Evolutionary conservation across 306 rosid species (phyloP), one percentile per base, ranked within the genome.

Genomic region (Heteromeles arbutifolia): DNA sequence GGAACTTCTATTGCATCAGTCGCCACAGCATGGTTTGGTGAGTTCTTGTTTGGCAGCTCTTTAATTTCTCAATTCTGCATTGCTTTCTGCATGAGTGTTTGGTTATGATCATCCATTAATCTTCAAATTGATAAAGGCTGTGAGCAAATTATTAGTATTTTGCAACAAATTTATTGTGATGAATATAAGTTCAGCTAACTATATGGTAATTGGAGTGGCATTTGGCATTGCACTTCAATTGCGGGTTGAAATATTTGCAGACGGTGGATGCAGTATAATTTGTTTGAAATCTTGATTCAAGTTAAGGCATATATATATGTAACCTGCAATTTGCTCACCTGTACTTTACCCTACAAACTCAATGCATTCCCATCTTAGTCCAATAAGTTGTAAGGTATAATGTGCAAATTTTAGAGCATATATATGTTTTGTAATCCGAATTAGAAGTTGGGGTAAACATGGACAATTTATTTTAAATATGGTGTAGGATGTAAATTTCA

Each of bases 1-100:
- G 99, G 97, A 32, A 95, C 99, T 78, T 92, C 97, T 61, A 12
- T 95, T 15, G 97, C 96, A 17, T 95, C 99, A 67, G 91, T 95
- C 52, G 92, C 92, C 31, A 95, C 97, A 12, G 97, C 99, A 48
- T 85, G 88, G 84, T 10, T 85, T 63, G 99, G 99, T 95, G 59
- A 73, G 85, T 88, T 75, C 5, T 29, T 62, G 48, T 21, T 56
- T 34, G 32, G 15, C 8, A 1, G 3, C 50, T 25, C 22, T 76
- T 21, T 61, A 11, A 41, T 84, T 48, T 26, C 6, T 74, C 7
- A 28, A 70, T 54, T 17, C 12, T 18, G 17, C 66, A 3, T 53
- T 44, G 4, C 34, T 9, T 72, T 50, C 45, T 22, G 29, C 45
- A 13, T 57, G 17, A 43, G 6, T 67, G 11, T 41, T 73, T 61